Evolutionary conservation across 257 asterid species (phyloP).

Genomic region (Jaltomata sinuosa): DNA sequence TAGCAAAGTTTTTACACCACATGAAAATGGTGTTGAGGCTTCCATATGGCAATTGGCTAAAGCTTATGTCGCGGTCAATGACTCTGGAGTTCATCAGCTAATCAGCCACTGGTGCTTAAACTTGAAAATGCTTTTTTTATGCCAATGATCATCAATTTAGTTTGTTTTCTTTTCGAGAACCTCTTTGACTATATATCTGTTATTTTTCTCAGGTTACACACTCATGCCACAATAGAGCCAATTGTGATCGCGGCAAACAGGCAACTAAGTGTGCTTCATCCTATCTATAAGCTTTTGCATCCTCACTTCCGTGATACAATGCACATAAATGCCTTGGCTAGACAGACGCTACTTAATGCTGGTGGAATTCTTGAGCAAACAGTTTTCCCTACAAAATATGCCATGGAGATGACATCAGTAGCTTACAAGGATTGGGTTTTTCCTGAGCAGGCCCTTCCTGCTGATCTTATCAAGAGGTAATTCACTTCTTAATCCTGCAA

Average conservation of each 20-base stretch:
- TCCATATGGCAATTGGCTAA: slow-evolving; percentile 51
- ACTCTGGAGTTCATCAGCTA: slow-evolving; percentile 52
- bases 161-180: not conserved
- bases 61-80: slow-evolving; percentile 45
- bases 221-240: slow-evolving; percentile 70
- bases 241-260: slow-evolving; percentile 57
- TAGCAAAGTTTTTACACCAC: slow-evolving; percentile 40
- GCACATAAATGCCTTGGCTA: slow-evolving; percentile 60
- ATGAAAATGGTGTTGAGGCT: slow-evolving; percentile 22
- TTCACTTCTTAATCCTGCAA: not conserved
- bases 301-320: slow-evolving; percentile 74
- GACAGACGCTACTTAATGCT: slow-evolving; percentile 57
- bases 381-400: slow-evolving; percentile 42
- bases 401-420: slow-evolving; percentile 49
- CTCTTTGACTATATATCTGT: not conserved
- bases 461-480: slow-evolving; percentile 56
- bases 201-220: slow-evolving; percentile 27
- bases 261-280: slow-evolving; percentile 55
- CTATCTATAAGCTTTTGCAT: slow-evolving; percentile 48
- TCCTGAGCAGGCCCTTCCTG: slow-evolving; percentile 61
- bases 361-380: slow-evolving; percentile 57
- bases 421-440: slow-evolving; percentile 52
- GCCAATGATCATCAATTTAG: not conserved
- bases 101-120: slow-evolving; percentile 41
- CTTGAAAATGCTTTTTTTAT: not conserved